These are phyloP conservation scores for Sordaria brevicollis DNA, from an alignment of 495 filamentous ascomycete genomes.

Conservation along the genomic window DNA sequence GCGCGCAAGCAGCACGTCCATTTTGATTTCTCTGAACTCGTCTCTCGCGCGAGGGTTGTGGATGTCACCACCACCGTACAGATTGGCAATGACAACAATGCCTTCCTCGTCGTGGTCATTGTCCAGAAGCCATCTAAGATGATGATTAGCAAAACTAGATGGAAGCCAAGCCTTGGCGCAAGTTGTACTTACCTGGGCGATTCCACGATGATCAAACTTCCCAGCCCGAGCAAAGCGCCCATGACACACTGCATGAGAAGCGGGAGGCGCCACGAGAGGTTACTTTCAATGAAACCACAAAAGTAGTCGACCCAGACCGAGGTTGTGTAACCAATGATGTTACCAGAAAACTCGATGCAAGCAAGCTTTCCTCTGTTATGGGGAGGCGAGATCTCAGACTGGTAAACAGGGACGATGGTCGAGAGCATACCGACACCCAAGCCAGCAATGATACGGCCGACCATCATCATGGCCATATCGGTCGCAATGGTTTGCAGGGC, in stretches of 20 bases:
- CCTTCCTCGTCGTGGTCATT: conserved; percentile 98
- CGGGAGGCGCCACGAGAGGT: conserved; percentile 86
- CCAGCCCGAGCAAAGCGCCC: conserved; percentile 72
- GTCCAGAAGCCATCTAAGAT: conserved; percentile 78
- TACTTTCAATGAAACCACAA: conserved; percentile 76
- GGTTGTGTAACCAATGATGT: conserved; percentile 88
- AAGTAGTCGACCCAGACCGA: conserved; percentile 99
- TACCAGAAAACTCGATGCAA: conserved; percentile 96
- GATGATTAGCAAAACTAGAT: conserved; percentile 6
- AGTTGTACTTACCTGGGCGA: conserved; percentile 64
- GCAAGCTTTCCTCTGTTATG: conserved; percentile 93
- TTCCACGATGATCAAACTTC: conserved; percentile 89
- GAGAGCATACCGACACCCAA: conserved; percentile 89
- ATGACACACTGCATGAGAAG: conserved; percentile 90
- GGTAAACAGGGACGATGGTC: conserved; percentile 95
- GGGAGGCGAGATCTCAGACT: conserved; percentile 94
- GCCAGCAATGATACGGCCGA: conserved; percentile 84
- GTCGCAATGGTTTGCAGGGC: conserved; percentile 72
- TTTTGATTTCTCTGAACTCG: conserved; percentile 97
- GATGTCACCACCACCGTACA: conserved; percentile 91
- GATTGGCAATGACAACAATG: conserved; percentile 93
- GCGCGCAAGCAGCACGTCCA: conserved; percentile 85
- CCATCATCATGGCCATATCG: conserved; percentile 84
- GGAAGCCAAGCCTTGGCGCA: not conserved
- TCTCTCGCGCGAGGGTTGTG: conserved; percentile 83